These are phyloP conservation scores for Yamadazyma sp. DNA, from an alignment of 1,139 yeast genomes.

Conservation along the genomic window DNA sequence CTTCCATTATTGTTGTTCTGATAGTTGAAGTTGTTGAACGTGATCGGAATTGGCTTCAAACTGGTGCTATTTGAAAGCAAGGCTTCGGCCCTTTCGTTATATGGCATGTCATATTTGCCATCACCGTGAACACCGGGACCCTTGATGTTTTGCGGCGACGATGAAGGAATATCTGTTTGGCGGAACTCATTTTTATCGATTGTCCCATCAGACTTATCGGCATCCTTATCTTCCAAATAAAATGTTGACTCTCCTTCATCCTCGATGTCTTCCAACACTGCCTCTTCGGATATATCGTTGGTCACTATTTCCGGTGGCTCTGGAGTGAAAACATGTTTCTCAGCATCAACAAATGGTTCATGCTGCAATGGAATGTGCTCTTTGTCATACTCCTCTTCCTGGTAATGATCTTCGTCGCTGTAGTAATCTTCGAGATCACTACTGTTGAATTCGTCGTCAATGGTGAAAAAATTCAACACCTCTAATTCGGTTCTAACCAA, in stretches of 20 bases:
- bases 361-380: not conserved
- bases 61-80: constrained; percentile 40
- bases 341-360: not conserved
- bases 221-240: constrained; percentile 16
- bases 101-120: constrained; percentile 25
- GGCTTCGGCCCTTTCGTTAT: constrained; percentile 49
- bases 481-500: constrained; percentile 60
- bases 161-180: not conserved
- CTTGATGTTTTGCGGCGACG: not conserved
- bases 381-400: constrained; percentile 1
- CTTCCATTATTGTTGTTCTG: constrained; percentile 17
- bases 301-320: not conserved
- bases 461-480: constrained; percentile 68
- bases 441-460: constrained; percentile 72
- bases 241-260: constrained; percentile 19
- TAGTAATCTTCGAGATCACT: constrained; percentile 41
- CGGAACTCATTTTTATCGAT: constrained; percentile 4
- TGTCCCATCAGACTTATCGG: constrained; percentile 15
- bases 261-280: constrained; percentile 7
- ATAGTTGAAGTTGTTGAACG: constrained; percentile 10
- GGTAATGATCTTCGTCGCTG: constrained; percentile 17
- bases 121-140: not conserved
- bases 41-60: constrained; percentile 46
- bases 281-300: constrained; percentile 1
- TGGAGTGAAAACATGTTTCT: not conserved